Evolutionary conservation across 2,329 filamentous ascomycete species (phyloP).

Genomic region (Furcasterigmium sp.): DNA sequence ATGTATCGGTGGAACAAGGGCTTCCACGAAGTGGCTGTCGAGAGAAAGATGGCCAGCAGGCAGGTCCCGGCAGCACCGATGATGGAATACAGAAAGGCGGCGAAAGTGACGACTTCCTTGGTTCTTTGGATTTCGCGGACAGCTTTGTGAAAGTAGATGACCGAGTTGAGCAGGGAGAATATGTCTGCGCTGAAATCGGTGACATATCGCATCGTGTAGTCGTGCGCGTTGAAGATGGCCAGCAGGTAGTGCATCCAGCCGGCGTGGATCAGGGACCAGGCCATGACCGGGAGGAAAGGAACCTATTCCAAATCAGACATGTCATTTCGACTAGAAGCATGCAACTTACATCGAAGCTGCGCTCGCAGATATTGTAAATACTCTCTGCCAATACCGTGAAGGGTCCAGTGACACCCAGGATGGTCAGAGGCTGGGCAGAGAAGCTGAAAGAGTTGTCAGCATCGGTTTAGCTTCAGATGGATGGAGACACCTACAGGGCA

Average conservation of each 20-base stretch:
- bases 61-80: slow-evolving; percentile 61
- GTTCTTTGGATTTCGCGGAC: slow-evolving; percentile 58
- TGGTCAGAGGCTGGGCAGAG: background rate
- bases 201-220: slow-evolving; percentile 67
- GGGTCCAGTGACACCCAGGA: slow-evolving; percentile 60
- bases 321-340: background rate
- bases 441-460: no score
- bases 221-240: slow-evolving; percentile 62
- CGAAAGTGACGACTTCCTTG: slow-evolving; percentile 50
- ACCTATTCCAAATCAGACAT: slow-evolving; percentile 28
- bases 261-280: slow-evolving; percentile 61
- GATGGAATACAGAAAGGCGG: slow-evolving; percentile 59
- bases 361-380: slow-evolving; percentile 52
- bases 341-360: slow-evolving; percentile 44
- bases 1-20: slow-evolving; percentile 58
- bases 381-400: slow-evolving; percentile 64
- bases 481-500: slow-evolving; percentile 39
- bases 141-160: slow-evolving; percentile 66
- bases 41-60: slow-evolving; percentile 55
- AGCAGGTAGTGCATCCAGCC: slow-evolving; percentile 61
- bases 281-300: slow-evolving; percentile 61
- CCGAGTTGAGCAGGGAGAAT: slow-evolving; percentile 60
- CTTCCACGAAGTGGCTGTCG: slow-evolving; percentile 56
- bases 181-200: slow-evolving; percentile 63
- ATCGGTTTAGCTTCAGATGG: no score